Conservation (phyloP, 257 asterid species). For the Hygrophila difformis region DNA sequence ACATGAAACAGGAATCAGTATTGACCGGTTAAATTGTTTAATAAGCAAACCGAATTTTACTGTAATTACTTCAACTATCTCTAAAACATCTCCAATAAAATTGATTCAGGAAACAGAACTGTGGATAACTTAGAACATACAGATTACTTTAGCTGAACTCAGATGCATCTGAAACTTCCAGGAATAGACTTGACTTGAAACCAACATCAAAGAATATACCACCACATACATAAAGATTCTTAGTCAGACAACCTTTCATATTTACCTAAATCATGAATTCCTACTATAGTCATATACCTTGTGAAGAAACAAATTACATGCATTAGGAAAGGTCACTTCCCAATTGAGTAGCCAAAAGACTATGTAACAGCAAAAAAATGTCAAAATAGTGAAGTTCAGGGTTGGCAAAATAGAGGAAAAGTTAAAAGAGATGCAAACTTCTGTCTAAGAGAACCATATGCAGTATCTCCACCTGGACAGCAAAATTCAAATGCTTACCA, state of each 20-base stretch:
- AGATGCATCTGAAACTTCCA: not conserved
- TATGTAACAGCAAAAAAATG: not conserved
- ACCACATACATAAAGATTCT: not conserved
- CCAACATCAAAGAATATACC: not conserved
- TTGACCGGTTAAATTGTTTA: no score
- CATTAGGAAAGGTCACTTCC: no score
- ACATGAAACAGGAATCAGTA: no score
- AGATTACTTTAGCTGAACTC: not conserved
- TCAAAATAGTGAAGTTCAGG: slow-evolving; percentile 1
- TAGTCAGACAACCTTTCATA: not conserved
- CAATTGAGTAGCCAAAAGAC: no score
- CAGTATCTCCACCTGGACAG: slow-evolving; percentile 21
- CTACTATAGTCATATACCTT: not conserved
- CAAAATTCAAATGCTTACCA: slow-evolving; percentile 45
- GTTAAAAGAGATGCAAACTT: slow-evolving; percentile 1
- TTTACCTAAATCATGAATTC: no score
- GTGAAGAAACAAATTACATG: not conserved
- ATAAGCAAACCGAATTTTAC: no score
- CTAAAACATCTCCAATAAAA: no score
- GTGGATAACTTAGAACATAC: not conserved
- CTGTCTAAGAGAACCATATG: slow-evolving; percentile 17
- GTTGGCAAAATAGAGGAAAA: slow-evolving; percentile 10
- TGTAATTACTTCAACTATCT: not conserved
- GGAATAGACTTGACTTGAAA: no score
- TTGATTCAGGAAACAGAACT: not conserved